Evolutionary conservation across 2,329 filamentous ascomycete species (phyloP), one percentile per base, ranked within the genome.

Genomic region (Balansia obtecta): DNA sequence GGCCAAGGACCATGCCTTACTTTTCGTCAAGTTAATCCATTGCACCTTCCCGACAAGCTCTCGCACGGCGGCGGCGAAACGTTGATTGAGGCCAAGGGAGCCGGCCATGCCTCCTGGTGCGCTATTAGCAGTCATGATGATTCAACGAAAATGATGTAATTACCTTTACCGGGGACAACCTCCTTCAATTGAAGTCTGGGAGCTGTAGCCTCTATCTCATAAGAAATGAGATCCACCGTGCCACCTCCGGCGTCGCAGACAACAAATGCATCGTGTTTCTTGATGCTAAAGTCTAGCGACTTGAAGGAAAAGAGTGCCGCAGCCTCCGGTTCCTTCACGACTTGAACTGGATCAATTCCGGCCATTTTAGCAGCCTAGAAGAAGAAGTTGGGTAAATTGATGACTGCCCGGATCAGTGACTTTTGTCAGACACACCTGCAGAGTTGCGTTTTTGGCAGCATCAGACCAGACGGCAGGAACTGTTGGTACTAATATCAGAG

Each of bases 381-480:
- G 22, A 27, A 6, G 7, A 27, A 27, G 7, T 27, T 27, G 8
- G 8, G 27, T 7, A 27, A 27, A 27, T 8, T 27, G 4, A 27
- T 27, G 20, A n/a, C 27, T 27, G 2, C 27, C 4, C 27, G 27
- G 7, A 27, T 27, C 27, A 27, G 27, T 4, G 27, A 27, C 27
- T 27, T 27, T 27, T 27, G 27, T 27, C 27, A 27, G 4, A 49
- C 51, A 37, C 50, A 57, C 57, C 49, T 55, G 33, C 0, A 57
- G 43, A 0, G 75, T 80, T 38, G 69, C 69, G 40, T 75, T 66
- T 47, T 76, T 78, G 22, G 76, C 74, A 4, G 65, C 64, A 40
- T 78, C 74, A 30, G 71, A 75, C 77, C 77, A 81, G 6, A 80
- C 75, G 6, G 77, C 76, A 0, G 77, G 77, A 1, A 80, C 76